phyloP scores from a whole-genome alignment of 805 yeast genomes.

The Ascoidea asiatica region DNA sequence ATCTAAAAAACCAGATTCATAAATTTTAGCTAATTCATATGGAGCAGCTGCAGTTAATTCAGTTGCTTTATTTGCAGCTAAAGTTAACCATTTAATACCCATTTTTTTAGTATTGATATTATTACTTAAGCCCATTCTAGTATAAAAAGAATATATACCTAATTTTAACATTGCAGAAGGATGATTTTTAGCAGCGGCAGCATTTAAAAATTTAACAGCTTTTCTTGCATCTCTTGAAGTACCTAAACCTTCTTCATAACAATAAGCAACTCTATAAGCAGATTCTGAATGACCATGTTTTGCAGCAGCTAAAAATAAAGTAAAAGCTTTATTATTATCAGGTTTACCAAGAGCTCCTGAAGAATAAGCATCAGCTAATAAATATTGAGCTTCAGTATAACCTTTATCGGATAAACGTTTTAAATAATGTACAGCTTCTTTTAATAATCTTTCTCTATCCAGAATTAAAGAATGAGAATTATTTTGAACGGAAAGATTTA shows the following conservation, averaged over 20 bases:
- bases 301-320: conserved; percentile 76
- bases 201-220: conserved; percentile 68
- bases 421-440: conserved; percentile 65
- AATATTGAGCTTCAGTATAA: conserved; percentile 80
- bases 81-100: conserved; percentile 85
- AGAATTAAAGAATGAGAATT: conserved; percentile 4
- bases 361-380: conserved; percentile 79
- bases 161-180: conserved; percentile 94
- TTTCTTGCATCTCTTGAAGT: conserved; percentile 79
- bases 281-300: conserved; percentile 88
- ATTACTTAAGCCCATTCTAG: conserved; percentile 64
- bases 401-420: conserved; percentile 68
- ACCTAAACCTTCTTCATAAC: conserved; percentile 91
- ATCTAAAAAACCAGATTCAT: conserved; percentile 75
- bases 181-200: conserved; percentile 84
- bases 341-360: conserved; percentile 75
- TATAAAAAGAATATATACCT: conserved; percentile 76
- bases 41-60: conserved; percentile 90
- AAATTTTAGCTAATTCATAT: conserved; percentile 76
- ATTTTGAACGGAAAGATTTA: not conserved
- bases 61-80: conserved; percentile 76
- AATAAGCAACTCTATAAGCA: conserved; percentile 81
- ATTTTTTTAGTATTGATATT: conserved; percentile 60
- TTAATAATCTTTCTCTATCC: conserved; percentile 34
- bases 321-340: conserved; percentile 65